These are phyloP conservation scores for Hymenoscyphus linearis DNA, from an alignment of 2,329 filamentous ascomycete genomes.

Conservation along the genomic window DNA sequence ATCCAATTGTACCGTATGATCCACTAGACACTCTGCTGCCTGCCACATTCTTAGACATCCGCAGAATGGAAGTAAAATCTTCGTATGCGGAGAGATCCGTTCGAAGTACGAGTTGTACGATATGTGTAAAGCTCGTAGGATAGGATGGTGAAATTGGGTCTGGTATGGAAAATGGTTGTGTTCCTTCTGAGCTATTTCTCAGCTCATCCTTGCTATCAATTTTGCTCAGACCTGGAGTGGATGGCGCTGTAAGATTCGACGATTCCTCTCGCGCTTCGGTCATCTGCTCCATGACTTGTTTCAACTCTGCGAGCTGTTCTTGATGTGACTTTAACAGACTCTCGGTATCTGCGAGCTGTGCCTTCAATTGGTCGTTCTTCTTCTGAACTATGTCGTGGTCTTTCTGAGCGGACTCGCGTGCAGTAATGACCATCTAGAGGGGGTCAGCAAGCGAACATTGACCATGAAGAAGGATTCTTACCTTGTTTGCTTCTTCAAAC, in stretches of 20 bases:
- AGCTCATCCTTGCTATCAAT: slow-evolving; percentile 55
- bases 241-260: slow-evolving; percentile 61
- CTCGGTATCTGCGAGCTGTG: slow-evolving; percentile 83
- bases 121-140: slow-evolving; percentile 70
- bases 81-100: slow-evolving; percentile 76
- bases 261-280: slow-evolving; percentile 66
- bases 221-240: slow-evolving; percentile 71
- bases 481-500: slow-evolving; percentile 96
- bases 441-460: slow-evolving; percentile 66
- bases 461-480: slow-evolving; percentile 33
- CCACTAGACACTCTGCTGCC: slow-evolving; percentile 66
- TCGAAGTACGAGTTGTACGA: slow-evolving; percentile 77
- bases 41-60: slow-evolving; percentile 55
- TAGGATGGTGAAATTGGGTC: slow-evolving; percentile 49
- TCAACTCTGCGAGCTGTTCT: slow-evolving; percentile 87
- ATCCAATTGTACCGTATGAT: slow-evolving; percentile 54
- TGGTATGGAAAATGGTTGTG: slow-evolving; percentile 26
- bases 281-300: slow-evolving; percentile 88
- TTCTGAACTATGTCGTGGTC: slow-evolving; percentile 77
- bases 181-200: slow-evolving; percentile 32
- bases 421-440: slow-evolving; percentile 87
- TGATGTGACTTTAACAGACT: slow-evolving; percentile 81
- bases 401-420: slow-evolving; percentile 80
- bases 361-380: slow-evolving; percentile 81
- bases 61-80: slow-evolving; percentile 76